Conservation (phyloP, 495 filamentous ascomycete species). For the Penicillium argentinense region DNA sequence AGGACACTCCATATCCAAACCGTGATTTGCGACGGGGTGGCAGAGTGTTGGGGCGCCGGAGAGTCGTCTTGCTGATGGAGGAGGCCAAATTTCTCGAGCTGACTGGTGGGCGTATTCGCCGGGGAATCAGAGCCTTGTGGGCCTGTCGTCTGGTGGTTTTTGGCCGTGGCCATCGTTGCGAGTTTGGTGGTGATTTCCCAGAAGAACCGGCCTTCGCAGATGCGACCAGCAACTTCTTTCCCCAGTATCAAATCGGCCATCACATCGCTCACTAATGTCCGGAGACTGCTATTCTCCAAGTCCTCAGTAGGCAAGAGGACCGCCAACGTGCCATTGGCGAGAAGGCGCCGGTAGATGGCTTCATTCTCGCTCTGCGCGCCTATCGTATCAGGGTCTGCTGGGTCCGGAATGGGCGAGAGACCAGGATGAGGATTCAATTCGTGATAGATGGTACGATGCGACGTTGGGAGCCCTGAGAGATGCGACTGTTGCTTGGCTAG, state of each 20-base stretch:
- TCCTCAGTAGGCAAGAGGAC: constrained; percentile 90
- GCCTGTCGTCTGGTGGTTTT: constrained; percentile 22
- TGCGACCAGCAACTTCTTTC: constrained; percentile 69
- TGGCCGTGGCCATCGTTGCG: constrained; percentile 40
- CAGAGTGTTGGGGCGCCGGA: constrained; percentile 11
- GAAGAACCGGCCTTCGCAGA: constrained; percentile 82
- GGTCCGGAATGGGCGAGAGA: constrained; percentile 70
- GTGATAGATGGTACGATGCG: constrained; percentile 71
- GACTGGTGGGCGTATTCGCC: constrained; percentile 26
- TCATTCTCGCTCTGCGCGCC: constrained; percentile 72
- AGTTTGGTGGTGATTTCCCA: constrained; percentile 76
- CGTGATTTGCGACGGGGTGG: constrained; percentile 32
- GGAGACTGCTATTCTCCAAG: constrained; percentile 80
- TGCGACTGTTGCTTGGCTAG: constrained; percentile 55
- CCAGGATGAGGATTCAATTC: constrained; percentile 76
- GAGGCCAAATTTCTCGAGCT: constrained; percentile 48
- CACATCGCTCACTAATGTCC: constrained; percentile 78
- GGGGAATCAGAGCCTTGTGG: constrained; percentile 22
- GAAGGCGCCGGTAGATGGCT: constrained; percentile 72
- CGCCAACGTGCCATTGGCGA: constrained; percentile 75
- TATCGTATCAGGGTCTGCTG: constrained; percentile 46
- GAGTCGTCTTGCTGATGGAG: constrained; percentile 35
- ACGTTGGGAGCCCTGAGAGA: constrained; percentile 36
- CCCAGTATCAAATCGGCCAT: constrained; percentile 83
- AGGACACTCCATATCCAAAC: constrained; percentile 66